A percentile compares a stretch with the other conserved stretches of the same genome.
Conservation (phyloP, 2,329 filamentous ascomycete genomes). For the Coleophoma cylindrospora region DNA sequence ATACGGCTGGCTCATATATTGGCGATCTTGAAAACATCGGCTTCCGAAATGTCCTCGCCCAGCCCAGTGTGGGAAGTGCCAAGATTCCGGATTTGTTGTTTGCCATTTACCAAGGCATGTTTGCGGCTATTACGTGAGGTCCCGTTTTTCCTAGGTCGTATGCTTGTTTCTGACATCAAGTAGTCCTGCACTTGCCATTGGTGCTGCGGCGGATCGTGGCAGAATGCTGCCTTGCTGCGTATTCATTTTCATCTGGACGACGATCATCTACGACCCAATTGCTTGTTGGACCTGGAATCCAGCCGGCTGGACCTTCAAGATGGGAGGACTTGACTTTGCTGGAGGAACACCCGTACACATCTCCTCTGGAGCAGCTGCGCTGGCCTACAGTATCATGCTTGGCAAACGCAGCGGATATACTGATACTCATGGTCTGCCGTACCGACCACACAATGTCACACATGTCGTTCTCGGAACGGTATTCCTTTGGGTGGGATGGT, state of each 20-base stretch:
- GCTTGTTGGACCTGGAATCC: constrained; percentile 93
- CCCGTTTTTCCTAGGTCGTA: background rate
- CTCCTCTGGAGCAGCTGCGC: constrained; percentile 70
- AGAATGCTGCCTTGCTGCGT: constrained; percentile 82
- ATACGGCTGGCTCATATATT: constrained; percentile 47
- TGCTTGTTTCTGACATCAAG: background rate
- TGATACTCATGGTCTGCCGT: constrained; percentile 73
- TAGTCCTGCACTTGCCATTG: constrained; percentile 69
- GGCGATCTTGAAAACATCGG: constrained; percentile 75
- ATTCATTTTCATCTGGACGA: constrained; percentile 89
- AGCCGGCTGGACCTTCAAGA: constrained; percentile 56
- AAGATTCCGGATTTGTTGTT: constrained; percentile 78
- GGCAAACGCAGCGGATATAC: constrained; percentile 56
- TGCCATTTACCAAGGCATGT: constrained; percentile 87
- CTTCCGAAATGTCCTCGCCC: constrained; percentile 66
- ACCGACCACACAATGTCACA: constrained; percentile 83
- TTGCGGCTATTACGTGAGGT: constrained; percentile 66
- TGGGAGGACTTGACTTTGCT: constrained; percentile 19
- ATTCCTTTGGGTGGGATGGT: constrained; percentile 92
- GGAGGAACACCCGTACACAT: constrained; percentile 70
- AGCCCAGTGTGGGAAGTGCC: constrained; percentile 67
- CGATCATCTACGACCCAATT: constrained; percentile 82
- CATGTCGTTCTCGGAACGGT: constrained; percentile 87
- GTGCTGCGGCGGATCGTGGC: constrained; percentile 77
- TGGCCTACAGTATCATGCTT: constrained; percentile 79